Conservation (phyloP, 148 eudicot genomes). For the Fagopyrum homotropicum region DNA sequence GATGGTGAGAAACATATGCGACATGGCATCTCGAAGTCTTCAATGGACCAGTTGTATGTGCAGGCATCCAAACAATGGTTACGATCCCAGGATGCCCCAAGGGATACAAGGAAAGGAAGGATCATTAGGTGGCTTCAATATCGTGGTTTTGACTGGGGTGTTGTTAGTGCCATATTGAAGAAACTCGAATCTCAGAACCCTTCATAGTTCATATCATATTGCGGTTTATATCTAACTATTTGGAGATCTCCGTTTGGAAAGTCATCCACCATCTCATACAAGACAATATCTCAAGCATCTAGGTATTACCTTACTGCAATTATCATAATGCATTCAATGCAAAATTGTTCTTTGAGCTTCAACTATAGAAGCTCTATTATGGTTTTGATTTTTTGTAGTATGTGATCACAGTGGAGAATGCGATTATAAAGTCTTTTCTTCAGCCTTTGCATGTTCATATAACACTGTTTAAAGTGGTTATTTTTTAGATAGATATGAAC, state of each 20-base stretch:
- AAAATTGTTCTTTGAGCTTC: background rate
- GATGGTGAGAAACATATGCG: constrained; percentile 32
- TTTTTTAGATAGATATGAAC: background rate
- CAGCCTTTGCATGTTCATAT: background rate
- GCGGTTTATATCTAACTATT: background rate
- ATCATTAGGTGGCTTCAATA: constrained; percentile 85
- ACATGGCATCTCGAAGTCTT: constrained; percentile 39
- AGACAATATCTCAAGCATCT: background rate
- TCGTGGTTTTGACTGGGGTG: constrained; percentile 86
- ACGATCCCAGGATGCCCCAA: constrained; percentile 34
- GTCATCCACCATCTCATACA: background rate
- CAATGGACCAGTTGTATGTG: constrained; percentile 49
- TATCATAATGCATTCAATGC: background rate
- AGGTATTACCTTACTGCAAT: background rate
- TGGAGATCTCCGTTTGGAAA: background rate
- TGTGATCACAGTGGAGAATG: too few relatives aligned
- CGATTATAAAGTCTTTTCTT: too few relatives aligned
- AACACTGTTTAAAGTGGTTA: too few relatives aligned
- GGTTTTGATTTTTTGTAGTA: too few relatives aligned
- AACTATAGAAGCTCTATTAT: too few relatives aligned
- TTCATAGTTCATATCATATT: constrained; percentile 16
- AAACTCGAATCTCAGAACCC: constrained; percentile 50
- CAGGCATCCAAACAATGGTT: constrained; percentile 84
- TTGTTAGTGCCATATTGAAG: constrained; percentile 46
- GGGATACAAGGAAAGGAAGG: constrained; percentile 65